phyloP scores from a whole-genome alignment of 169 alveolate genomes.

The Plasmodium fragile region DNA sequence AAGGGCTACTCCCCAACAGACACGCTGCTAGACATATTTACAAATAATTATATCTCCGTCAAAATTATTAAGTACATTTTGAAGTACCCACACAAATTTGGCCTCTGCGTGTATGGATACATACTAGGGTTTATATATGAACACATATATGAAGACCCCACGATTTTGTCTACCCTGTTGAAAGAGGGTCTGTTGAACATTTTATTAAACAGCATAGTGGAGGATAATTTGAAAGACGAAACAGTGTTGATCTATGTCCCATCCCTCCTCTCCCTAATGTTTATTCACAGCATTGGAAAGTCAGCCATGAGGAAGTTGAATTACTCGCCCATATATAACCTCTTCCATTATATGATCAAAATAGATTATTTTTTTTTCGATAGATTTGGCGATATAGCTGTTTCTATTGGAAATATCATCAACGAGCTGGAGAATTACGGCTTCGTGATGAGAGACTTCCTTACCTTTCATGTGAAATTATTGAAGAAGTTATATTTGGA shows the following conservation, averaged over 20 bases:
- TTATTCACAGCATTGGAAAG: conserved; percentile 83
- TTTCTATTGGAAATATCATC: conserved; percentile 80
- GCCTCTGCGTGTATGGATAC: conserved; percentile 82
- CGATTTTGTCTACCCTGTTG: conserved; percentile 81
- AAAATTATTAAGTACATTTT: conserved; percentile 78
- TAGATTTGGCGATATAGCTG: conserved; percentile 87
- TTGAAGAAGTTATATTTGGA: conserved; percentile 45
- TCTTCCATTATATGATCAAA: conserved; percentile 79
- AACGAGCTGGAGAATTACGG: conserved; percentile 75
- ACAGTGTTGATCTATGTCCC: conserved; percentile 81
- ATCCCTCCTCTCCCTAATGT: conserved; percentile 79
- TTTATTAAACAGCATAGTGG: conserved; percentile 80
- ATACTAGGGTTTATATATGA: conserved; percentile 82
- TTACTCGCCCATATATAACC: conserved; percentile 78
- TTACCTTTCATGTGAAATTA: conserved; percentile 45
- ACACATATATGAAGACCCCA: conserved; percentile 84
- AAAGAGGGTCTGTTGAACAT: conserved; percentile 80
- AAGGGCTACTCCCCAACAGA: conserved; percentile 76
- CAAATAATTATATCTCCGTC: conserved; percentile 61
- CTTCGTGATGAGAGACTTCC: conserved; percentile 50
- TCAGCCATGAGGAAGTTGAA: conserved; percentile 79
- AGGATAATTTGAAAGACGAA: conserved; percentile 82
- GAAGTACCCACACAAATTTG: conserved; percentile 78
- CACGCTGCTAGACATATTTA: conserved; percentile 64
- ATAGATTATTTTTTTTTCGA: conserved; percentile 85